Evolutionary conservation across 1,284 basidiomycete species (phyloP).

Genomic region (Pseudozyma thailandica): DNA sequence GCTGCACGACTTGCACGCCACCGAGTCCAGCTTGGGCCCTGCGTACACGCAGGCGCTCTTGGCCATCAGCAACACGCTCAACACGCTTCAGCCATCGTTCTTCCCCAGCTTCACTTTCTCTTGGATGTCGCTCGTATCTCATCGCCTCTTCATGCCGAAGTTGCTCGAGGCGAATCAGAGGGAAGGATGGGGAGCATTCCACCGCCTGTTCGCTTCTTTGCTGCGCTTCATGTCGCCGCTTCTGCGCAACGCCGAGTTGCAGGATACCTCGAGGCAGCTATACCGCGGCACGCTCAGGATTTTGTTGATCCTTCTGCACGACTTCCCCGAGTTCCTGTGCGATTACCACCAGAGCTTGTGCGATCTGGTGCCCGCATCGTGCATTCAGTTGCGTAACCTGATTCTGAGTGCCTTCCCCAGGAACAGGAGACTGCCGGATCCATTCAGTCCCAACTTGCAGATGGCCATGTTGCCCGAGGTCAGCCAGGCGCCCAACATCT

Average conservation of each 20-base stretch:
- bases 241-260: conserved; percentile 82
- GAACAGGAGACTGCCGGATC: conserved; percentile 84
- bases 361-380: conserved; percentile 89
- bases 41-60: conserved; percentile 90
- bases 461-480: conserved; percentile 81
- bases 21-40: conserved; percentile 81
- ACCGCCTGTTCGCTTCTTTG: conserved; percentile 88
- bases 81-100: conserved; percentile 93
- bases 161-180: conserved; percentile 83
- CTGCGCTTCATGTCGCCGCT: conserved; percentile 95
- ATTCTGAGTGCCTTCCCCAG: conserved; percentile 94
- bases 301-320: conserved; percentile 92
- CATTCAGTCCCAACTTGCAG: conserved; percentile 72
- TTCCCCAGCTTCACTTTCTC: conserved; percentile 99
- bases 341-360: conserved; percentile 96
- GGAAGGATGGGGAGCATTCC: conserved; percentile 95
- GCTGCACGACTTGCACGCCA: conserved; percentile 86
- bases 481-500: conserved; percentile 86
- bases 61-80: conserved; percentile 90
- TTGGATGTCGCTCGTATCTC: conserved; percentile 96
- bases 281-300: conserved; percentile 93
- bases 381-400: conserved; percentile 96
- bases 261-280: conserved; percentile 84
- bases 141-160: conserved; percentile 97
- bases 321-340: conserved; percentile 97